Percentiles rank a stretch among this genome's conserved stretches.
phyloP scores from a whole-genome alignment of 2,329 filamentous ascomycete species.

The Keithomyces neogunnii region DNA sequence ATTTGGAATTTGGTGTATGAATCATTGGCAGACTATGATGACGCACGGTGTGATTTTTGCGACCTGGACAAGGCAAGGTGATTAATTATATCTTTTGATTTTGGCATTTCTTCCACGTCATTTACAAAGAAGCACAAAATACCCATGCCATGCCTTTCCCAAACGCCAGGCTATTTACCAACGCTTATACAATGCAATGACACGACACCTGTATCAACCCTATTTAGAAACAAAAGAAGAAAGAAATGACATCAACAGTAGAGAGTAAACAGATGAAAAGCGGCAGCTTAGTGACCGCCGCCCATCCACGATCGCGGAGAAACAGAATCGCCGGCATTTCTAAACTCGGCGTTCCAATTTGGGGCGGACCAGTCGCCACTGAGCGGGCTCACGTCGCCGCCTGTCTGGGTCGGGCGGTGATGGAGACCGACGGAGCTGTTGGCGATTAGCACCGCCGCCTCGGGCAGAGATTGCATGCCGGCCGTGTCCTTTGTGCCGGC shows the following conservation, averaged over 20 bases:
- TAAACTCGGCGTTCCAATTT: neutral
- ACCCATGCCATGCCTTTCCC: neutral
- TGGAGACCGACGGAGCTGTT: neutral
- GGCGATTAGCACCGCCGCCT: slow-evolving; percentile 6
- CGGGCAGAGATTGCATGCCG: slow-evolving; percentile 5
- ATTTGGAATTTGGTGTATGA: too few relatives aligned
- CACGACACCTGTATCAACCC: neutral
- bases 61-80: too few relatives aligned
- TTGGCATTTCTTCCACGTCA: neutral
- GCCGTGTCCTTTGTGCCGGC: neutral
- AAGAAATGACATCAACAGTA: neutral
- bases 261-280: neutral
- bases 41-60: too few relatives aligned
- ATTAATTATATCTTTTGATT: too few relatives aligned
- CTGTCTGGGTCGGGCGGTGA: too few relatives aligned
- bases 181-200: neutral
- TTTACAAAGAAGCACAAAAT: neutral
- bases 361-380: neutral
- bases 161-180: neutral
- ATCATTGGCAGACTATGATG: too few relatives aligned
- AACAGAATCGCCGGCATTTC: neutral
- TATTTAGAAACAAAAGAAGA: neutral
- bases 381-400: neutral
- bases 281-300: too few relatives aligned
- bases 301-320: slow-evolving; percentile 1